Percentiles rank a stretch among this genome's conserved stretches.
Conservation (phyloP, 2,329 filamentous ascomycete species). For the Diplocarpon rosae region DNA sequence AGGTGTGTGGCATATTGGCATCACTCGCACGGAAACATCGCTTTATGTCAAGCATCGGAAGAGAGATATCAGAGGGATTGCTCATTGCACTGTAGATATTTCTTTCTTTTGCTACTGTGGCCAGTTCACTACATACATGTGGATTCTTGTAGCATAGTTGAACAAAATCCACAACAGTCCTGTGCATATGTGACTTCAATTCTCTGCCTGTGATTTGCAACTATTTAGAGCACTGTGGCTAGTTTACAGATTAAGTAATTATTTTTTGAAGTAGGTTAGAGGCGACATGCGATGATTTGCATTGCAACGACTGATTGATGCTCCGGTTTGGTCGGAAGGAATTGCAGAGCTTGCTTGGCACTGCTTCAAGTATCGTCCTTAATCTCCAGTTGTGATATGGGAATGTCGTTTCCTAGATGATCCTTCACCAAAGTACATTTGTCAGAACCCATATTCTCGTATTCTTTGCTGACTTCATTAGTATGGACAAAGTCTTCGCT, state of each 20-base stretch:
- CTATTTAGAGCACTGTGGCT: not conserved
- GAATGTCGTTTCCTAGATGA: slow-evolving; percentile 9
- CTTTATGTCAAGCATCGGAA: slow-evolving; percentile 20
- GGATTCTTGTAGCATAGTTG: slow-evolving; percentile 23
- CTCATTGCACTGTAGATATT: slow-evolving; percentile 21
- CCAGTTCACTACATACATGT: slow-evolving; percentile 15
- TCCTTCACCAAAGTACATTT: not conserved
- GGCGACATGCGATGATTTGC: too few species aligned
- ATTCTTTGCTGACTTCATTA: slow-evolving; percentile 8
- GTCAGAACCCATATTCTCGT: not conserved
- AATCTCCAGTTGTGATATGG: slow-evolving; percentile 19
- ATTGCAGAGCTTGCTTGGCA: too few species aligned
- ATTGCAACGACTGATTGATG: too few species aligned
- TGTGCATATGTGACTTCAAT: slow-evolving; percentile 2
- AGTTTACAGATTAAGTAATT: too few species aligned
- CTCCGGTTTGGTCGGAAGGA: too few species aligned
- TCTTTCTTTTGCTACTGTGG: slow-evolving; percentile 20
- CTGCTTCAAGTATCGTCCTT: slow-evolving; percentile 23
- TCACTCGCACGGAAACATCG: slow-evolving; percentile 21
- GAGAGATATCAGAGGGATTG: slow-evolving; percentile 23
- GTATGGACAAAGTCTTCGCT: slow-evolving; percentile 26
- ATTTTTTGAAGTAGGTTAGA: too few species aligned
- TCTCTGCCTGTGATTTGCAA: not conserved
- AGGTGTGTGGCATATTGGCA: slow-evolving; percentile 22
- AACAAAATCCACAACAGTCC: slow-evolving; percentile 9